Conservation (phyloP, 495 filamentous ascomycete genomes). For the Aspergillus ellipticus region DNA sequence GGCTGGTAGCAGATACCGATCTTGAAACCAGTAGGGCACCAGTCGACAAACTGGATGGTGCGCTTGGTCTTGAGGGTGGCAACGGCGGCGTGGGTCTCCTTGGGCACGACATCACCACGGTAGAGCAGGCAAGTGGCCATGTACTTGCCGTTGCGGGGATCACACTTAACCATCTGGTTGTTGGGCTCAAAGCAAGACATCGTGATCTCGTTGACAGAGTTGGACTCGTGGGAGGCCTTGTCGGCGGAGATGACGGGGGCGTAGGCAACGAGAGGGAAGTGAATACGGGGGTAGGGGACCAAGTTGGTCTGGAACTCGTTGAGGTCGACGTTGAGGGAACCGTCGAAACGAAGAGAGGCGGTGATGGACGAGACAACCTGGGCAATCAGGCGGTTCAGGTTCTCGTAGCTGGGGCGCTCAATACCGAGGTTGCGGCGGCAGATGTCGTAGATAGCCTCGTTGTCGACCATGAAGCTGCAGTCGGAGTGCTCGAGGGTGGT, state of each 20-base stretch:
- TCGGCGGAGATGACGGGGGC: conserved; percentile 88
- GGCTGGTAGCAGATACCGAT: conserved; percentile 99
- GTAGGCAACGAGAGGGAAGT: conserved; percentile 97
- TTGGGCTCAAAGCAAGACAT: conserved; percentile 71
- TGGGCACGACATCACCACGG: conserved; percentile 96
- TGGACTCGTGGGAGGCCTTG: conserved; percentile 91
- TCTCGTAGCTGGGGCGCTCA: conserved; percentile 94
- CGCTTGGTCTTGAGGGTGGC: conserved; percentile 97
- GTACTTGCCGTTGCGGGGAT: conserved; percentile 98
- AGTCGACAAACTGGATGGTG: conserved; percentile 98
- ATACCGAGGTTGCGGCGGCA: conserved; percentile 96
- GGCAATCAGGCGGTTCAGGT: conserved; percentile 97
- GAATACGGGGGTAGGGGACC: conserved; percentile 97
- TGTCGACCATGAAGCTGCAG: conserved; percentile 99
- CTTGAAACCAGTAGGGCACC: conserved; percentile 99
- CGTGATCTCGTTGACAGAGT: conserved; percentile 64
- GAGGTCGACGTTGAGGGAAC: conserved; percentile 97
- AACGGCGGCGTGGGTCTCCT: conserved; percentile 87
- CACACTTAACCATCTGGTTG: conserved; percentile 99
- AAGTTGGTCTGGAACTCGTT: conserved; percentile 99
- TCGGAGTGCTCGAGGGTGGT: conserved; percentile 99
- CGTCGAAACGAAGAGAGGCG: conserved; percentile 96
- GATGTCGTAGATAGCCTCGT: conserved; percentile 99
- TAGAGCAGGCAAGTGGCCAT: conserved; percentile 98
- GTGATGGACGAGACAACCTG: conserved; percentile 99